Conservation (phyloP, 1,139 yeast genomes). For the Candida sanyaensis region DNA sequence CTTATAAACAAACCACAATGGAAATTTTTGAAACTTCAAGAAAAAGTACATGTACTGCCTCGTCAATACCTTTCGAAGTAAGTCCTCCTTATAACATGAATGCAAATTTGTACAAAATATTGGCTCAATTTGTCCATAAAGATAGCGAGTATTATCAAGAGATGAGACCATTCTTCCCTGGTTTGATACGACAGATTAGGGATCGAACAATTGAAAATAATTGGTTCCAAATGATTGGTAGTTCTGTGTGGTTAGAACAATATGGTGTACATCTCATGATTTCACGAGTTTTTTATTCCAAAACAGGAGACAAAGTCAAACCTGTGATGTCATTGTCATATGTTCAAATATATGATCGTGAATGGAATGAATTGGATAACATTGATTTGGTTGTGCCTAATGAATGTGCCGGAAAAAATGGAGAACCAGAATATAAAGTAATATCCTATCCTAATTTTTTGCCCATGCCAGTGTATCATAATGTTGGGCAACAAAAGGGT, state of each 20-base stretch:
- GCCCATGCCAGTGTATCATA: slow-evolving; percentile 36
- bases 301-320: slow-evolving; percentile 20
- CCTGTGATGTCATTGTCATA: slow-evolving; percentile 25
- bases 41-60: not conserved
- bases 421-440: slow-evolving; percentile 4
- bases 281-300: slow-evolving; percentile 28
- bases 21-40: slow-evolving; percentile 1
- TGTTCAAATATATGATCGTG: slow-evolving; percentile 22
- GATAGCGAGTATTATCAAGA: slow-evolving; percentile 18
- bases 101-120: slow-evolving; percentile 15
- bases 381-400: slow-evolving; percentile 20
- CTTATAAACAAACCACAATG: slow-evolving; percentile 2
- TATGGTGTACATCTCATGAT: slow-evolving; percentile 36
- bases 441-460: slow-evolving; percentile 32
- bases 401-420: not conserved
- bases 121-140: slow-evolving; percentile 13
- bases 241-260: slow-evolving; percentile 33
- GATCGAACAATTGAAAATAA: slow-evolving; percentile 18
- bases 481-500: slow-evolving; percentile 19
- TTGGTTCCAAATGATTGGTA: slow-evolving; percentile 34
- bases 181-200: slow-evolving; percentile 19
- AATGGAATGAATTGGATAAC: slow-evolving; percentile 27
- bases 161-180: slow-evolving; percentile 19
- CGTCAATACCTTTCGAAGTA: slow-evolving; percentile 1
- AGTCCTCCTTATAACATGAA: slow-evolving; percentile 6